These are phyloP conservation scores for Diaporthe sp. DNA, from an alignment of 2,329 filamentous ascomycete species.

Conservation along the genomic window DNA sequence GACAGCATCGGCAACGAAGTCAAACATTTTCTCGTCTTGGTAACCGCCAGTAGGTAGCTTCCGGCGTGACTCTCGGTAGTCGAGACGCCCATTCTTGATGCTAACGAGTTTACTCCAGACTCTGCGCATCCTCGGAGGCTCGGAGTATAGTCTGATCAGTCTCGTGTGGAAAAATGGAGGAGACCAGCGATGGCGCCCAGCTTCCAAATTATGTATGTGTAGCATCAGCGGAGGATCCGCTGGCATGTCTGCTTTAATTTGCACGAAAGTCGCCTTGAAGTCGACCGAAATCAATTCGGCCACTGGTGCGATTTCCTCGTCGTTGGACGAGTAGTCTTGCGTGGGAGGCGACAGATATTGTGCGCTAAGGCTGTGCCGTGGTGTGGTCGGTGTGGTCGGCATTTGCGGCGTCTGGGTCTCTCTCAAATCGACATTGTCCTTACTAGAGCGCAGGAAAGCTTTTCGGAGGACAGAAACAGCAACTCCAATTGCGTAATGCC, in stretches of 20 bases:
- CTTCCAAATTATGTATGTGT: constrained; percentile 86
- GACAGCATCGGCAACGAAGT: constrained; percentile 87
- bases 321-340: constrained; percentile 51
- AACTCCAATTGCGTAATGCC: constrained; percentile 90
- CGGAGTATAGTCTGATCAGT: constrained; percentile 87
- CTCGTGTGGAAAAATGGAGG: constrained; percentile 84
- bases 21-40: constrained; percentile 84
- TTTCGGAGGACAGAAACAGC: constrained; percentile 81
- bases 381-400: constrained; percentile 46
- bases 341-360: constrained; percentile 57
- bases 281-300: constrained; percentile 85
- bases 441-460: constrained; percentile 72
- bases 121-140: constrained; percentile 84
- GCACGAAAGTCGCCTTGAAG: constrained; percentile 83
- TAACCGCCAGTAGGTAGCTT: constrained; percentile 72
- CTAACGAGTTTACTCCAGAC: constrained; percentile 91
- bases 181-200: constrained; percentile 89
- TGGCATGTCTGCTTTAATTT: constrained; percentile 91
- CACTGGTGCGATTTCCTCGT: constrained; percentile 51
- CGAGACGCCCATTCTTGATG: constrained; percentile 84
- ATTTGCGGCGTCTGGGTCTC: constrained; percentile 45
- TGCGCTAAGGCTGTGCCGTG: constrained; percentile 27
- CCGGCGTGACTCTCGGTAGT: constrained; percentile 82
- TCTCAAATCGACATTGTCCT: constrained; percentile 53
- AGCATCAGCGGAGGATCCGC: constrained; percentile 92